Conservation (phyloP, 768 basidiomycete genomes). For the Cantharellus anzutake region DNA sequence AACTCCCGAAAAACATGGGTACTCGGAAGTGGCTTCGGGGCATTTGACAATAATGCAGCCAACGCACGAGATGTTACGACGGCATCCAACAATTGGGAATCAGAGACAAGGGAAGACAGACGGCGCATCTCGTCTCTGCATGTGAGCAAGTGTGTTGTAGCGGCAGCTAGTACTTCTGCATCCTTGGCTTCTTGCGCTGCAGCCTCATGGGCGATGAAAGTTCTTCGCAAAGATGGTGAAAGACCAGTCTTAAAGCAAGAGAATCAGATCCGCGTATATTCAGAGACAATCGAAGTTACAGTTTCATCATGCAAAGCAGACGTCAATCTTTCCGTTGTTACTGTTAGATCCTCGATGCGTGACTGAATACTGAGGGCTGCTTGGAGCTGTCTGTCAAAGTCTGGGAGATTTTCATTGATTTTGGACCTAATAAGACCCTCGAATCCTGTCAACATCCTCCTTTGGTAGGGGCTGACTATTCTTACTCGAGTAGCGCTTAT, state of each 20-base stretch:
- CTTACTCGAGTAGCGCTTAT: neutral
- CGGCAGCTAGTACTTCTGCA: slow-evolving; percentile 29
- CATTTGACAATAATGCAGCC: slow-evolving; percentile 25
- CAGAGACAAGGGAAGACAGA: slow-evolving; percentile 28
- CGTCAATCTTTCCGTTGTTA: too few relatives aligned
- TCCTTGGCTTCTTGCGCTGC: slow-evolving; percentile 46
- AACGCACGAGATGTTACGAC: slow-evolving; percentile 27
- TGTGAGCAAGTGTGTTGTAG: slow-evolving; percentile 34
- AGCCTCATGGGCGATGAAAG: slow-evolving; percentile 37
- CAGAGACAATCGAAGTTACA: too few relatives aligned
- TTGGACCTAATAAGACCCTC: neutral
- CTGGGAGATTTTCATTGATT: slow-evolving; percentile 27
- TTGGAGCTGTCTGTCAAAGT: slow-evolving; percentile 43
- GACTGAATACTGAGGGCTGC: slow-evolving; percentile 46
- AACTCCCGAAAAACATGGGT: slow-evolving; percentile 22
- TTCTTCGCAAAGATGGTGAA: slow-evolving; percentile 34
- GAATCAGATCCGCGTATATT: neutral
- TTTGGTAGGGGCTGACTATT: too few relatives aligned
- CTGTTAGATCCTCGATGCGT: slow-evolving; percentile 19
- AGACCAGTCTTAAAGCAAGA: slow-evolving; percentile 39
- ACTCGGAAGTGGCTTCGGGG: slow-evolving; percentile 32
- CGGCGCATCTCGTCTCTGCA: slow-evolving; percentile 30
- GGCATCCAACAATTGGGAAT: slow-evolving; percentile 47
- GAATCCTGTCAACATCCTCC: neutral
- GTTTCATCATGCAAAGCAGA: too few relatives aligned